Conservation (phyloP, 495 filamentous ascomycete genomes). For the Penicillium canescens region DNA sequence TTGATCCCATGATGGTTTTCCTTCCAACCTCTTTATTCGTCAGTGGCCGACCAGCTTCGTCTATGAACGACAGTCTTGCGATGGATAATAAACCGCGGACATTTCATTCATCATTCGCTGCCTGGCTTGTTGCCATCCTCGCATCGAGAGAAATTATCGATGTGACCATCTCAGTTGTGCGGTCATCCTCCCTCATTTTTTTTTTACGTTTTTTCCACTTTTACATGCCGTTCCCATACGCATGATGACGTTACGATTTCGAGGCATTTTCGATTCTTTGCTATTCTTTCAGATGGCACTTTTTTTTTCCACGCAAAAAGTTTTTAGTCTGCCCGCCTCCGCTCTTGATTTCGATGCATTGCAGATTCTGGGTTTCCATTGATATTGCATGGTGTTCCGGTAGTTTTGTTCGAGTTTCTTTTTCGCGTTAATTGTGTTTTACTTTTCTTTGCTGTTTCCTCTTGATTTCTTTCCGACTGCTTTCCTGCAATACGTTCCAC, state of each 20-base stretch:
- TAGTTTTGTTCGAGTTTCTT: slow-evolving; percentile 2
- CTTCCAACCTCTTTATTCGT: slow-evolving; percentile 1
- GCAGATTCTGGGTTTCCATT: slow-evolving; percentile 19
- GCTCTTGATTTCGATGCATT: slow-evolving; percentile 20
- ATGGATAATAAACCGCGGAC: slow-evolving; percentile 48
- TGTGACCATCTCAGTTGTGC: slow-evolving; percentile 7
- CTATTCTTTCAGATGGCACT: slow-evolving; percentile 18
- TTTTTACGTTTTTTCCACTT: slow-evolving; percentile 2
- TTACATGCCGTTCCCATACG: slow-evolving; percentile 8
- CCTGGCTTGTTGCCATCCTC: background rate
- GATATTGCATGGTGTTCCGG: slow-evolving; percentile 30
- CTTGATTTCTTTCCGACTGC: slow-evolving; percentile 9
- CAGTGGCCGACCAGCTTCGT: slow-evolving; percentile 3
- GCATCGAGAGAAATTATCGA: slow-evolving; percentile 21
- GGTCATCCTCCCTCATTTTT: slow-evolving; percentile 13
- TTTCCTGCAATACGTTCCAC: background rate
- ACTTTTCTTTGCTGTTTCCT: slow-evolving; percentile 9
- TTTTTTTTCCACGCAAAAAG: slow-evolving; percentile 21
- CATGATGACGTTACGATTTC: slow-evolving; percentile 29
- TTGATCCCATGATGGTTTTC: slow-evolving; percentile 12
- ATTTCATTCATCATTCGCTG: slow-evolving; percentile 9
- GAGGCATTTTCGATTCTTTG: slow-evolving; percentile 33
- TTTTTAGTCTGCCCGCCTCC: slow-evolving; percentile 27
- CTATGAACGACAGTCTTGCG: slow-evolving; percentile 28
- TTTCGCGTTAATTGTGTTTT: slow-evolving; percentile 2